These are phyloP conservation scores for Oenanthe javanica DNA, from an alignment of 140 eudicot species.

Conservation along the genomic window DNA sequence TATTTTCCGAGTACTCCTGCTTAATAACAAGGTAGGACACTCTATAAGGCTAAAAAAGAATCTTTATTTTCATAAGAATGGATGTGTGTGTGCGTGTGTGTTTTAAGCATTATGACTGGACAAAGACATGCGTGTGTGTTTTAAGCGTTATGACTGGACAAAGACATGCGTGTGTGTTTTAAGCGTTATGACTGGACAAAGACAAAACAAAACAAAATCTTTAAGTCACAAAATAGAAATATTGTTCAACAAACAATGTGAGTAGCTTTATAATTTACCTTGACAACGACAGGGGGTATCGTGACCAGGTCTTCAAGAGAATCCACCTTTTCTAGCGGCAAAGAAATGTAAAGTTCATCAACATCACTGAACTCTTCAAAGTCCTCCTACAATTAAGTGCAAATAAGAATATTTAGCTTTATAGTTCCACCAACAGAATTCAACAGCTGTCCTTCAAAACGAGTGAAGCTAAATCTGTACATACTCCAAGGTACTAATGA, in stretches of 20 bases:
- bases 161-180: background rate
- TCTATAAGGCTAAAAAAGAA: background rate
- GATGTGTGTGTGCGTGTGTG: background rate
- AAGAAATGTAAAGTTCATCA: constrained; percentile 84
- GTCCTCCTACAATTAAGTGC: constrained; percentile 57
- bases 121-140: background rate
- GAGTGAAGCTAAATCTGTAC: background rate
- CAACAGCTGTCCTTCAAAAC: background rate
- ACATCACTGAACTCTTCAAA: constrained; percentile 96
- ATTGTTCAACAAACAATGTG: background rate
- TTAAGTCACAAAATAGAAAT: background rate
- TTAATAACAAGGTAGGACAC: background rate
- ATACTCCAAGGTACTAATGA: constrained; percentile 10
- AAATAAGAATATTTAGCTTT: background rate
- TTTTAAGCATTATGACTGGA: background rate
- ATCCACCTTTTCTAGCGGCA: constrained; percentile 93
- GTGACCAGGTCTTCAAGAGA: constrained; percentile 92
- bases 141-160: too few species aligned
- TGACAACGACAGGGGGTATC: constrained; percentile 73
- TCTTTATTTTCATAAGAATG: background rate
- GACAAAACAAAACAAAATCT: background rate
- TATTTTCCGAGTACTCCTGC: background rate
- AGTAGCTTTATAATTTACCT: constrained; percentile 35
- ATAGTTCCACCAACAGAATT: background rate
- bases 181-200: background rate